phyloP scores from a whole-genome alignment of 2,329 filamentous ascomycete genomes.

The Calonectria ilicicola region DNA sequence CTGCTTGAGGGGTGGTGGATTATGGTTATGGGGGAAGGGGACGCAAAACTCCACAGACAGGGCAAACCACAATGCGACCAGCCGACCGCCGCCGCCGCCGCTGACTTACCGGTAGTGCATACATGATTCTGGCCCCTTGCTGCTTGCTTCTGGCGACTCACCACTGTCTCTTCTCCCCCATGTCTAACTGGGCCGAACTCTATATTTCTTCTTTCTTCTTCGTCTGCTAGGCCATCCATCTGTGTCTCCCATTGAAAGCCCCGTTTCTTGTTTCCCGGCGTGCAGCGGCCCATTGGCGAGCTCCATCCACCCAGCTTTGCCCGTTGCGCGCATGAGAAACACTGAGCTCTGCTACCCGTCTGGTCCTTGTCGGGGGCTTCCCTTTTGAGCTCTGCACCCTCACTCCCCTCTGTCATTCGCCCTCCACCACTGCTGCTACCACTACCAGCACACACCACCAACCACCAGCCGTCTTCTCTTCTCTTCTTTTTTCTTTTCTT shows the following conservation, averaged over 20 bases:
- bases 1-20: neutral
- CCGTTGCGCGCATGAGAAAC: conserved; percentile 3
- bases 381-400: conserved; percentile 2
- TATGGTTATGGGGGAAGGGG: neutral
- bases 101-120: conserved; percentile 1
- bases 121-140: conserved; percentile 7
- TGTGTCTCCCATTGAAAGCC: neutral
- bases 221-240: neutral
- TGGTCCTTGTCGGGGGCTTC: conserved; percentile 1
- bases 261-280: neutral
- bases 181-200: neutral
- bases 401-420: neutral
- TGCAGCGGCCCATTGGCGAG: neutral
- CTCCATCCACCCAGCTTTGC: neutral
- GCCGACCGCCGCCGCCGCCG: neutral
- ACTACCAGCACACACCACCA: neutral
- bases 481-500: neutral
- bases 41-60: conserved; percentile 4
- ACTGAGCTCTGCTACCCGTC: neutral
- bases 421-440: conserved; percentile 10
- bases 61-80: conserved; percentile 2
- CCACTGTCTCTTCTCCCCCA: neutral
- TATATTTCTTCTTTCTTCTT: neutral
- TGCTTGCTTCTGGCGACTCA: neutral
- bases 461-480: neutral